phyloP scores from a whole-genome alignment of 345 rosid species.

The Diplotaxis tenuifolia region DNA sequence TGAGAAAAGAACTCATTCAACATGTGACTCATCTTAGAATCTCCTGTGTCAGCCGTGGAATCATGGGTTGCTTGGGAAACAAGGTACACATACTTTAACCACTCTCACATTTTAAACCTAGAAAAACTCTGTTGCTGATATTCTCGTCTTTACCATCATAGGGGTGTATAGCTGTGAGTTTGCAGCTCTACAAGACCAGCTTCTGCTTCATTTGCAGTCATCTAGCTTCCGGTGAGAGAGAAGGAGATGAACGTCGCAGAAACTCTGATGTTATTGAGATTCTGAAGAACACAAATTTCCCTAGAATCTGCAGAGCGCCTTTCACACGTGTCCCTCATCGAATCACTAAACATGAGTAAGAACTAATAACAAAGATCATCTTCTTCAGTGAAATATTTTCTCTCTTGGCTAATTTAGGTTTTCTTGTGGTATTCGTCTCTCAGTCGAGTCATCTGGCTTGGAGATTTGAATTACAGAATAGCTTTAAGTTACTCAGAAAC shows the following conservation, averaged over 20 bases:
- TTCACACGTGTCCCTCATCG: conserved; percentile 55
- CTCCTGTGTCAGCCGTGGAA: conserved; percentile 72
- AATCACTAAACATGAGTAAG: conserved; percentile 81
- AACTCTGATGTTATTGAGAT: conserved; percentile 77
- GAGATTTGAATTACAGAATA: conserved; percentile 93
- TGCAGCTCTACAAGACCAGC: conserved; percentile 75
- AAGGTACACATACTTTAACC: conserved; percentile 49
- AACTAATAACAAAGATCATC: neutral
- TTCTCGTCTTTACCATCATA: conserved; percentile 25
- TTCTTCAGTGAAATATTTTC: too few species aligned
- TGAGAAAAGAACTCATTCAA: conserved; percentile 75
- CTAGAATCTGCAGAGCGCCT: conserved; percentile 58
- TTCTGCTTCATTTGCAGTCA: conserved; percentile 90
- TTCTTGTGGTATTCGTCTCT: neutral
- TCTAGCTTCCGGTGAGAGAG: conserved; percentile 95
- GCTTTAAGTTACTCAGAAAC: conserved; percentile 81
- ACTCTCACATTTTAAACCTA: conserved; percentile 1
- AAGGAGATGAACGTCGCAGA: conserved; percentile 87
- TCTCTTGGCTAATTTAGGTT: too few species aligned
- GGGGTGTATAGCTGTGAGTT: conserved; percentile 95
- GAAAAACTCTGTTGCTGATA: neutral
- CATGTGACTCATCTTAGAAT: conserved; percentile 74
- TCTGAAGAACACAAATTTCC: conserved; percentile 79
- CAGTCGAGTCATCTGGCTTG: conserved; percentile 89
- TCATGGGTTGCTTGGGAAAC: conserved; percentile 91